Conservation (phyloP, 352 stramenopile genomes). For the Phytophthora sansomeana region DNA sequence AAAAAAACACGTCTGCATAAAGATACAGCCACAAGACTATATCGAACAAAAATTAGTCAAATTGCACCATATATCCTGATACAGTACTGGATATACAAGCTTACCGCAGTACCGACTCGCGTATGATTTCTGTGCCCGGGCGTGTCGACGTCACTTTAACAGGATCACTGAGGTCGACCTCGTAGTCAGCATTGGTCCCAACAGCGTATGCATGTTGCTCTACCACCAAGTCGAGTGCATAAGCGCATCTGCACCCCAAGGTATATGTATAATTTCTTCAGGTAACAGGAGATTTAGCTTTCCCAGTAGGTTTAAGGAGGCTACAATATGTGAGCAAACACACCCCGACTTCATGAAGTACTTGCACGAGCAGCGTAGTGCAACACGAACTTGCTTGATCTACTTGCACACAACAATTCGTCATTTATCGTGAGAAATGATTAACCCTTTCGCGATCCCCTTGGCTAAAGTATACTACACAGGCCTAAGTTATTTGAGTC, state of each 20-base stretch:
- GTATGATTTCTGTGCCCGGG: not conserved
- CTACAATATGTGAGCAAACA: conserved; percentile 6
- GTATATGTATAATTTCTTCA: too few relatives aligned
- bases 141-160: not conserved
- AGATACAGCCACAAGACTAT: not conserved
- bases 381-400: not conserved
- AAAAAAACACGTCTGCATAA: not conserved
- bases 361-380: conserved; percentile 1
- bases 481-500: too few relatives aligned
- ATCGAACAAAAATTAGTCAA: too few relatives aligned
- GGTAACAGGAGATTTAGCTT: not conserved
- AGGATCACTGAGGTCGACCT: too few relatives aligned
- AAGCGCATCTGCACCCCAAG: not conserved
- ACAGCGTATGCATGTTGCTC: not conserved
- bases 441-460: too few relatives aligned
- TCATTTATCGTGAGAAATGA: too few relatives aligned
- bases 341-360: conserved; percentile 3
- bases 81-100: not conserved
- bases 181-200: not conserved
- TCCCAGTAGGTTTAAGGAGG: not conserved
- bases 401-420: not conserved
- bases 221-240: not conserved
- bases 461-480: too few relatives aligned
- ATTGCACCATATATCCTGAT: too few relatives aligned
- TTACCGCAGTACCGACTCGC: not conserved